phyloP scores from a whole-genome alignment of 108 stramenopile genomes.

The Cyclostephanos invisitatus region DNA sequence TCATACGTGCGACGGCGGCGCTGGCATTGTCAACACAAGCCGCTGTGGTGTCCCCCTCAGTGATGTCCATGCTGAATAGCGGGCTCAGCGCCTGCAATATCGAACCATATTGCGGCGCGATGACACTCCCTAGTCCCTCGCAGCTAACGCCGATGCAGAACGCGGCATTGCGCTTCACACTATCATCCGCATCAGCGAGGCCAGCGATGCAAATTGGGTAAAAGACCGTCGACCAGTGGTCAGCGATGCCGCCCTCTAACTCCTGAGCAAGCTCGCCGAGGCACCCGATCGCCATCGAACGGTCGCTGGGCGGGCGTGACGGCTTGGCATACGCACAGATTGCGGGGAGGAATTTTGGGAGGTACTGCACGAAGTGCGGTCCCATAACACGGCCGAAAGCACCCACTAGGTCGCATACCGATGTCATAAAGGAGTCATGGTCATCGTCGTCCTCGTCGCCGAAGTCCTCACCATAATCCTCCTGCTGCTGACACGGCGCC shows the following conservation, averaged over 20 bases:
- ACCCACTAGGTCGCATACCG: conserved; percentile 89
- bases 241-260: conserved; percentile 64
- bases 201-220: conserved; percentile 79
- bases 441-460: conserved; percentile 94
- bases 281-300: conserved; percentile 95
- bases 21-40: conserved; percentile 92
- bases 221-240: conserved; percentile 84
- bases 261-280: conserved; percentile 93
- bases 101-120: conserved; percentile 61
- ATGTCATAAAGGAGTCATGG: conserved; percentile 90
- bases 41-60: conserved; percentile 69
- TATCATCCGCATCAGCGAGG: conserved; percentile 82
- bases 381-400: conserved; percentile 86
- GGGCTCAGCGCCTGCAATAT: conserved; percentile 84
- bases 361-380: conserved; percentile 73
- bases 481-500: conserved; percentile 75
- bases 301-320: conserved; percentile 85
- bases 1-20: conserved; percentile 90
- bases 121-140: conserved; percentile 73
- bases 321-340: conserved; percentile 90
- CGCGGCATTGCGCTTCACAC: conserved; percentile 92
- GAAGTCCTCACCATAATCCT: conserved; percentile 63
- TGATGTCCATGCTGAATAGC: conserved; percentile 72
- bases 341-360: conserved; percentile 84
- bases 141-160: conserved; percentile 91